A percentile compares a stretch with the other conserved stretches of the same genome.
Conservation (phyloP, 208 protist genomes). For the Phytomonas sp. region DNA sequence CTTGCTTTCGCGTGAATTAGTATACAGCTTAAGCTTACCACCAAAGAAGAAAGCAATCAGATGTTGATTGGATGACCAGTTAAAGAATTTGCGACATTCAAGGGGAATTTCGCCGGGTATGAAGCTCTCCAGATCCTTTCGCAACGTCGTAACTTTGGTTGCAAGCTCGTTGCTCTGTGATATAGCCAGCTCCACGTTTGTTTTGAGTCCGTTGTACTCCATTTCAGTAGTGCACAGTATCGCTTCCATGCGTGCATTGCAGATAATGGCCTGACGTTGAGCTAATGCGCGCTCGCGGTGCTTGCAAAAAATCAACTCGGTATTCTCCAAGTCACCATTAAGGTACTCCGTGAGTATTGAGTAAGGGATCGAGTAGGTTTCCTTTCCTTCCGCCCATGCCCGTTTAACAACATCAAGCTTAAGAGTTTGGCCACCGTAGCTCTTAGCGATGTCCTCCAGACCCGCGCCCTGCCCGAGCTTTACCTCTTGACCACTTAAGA, state of each 20-base stretch:
- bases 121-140: constrained; percentile 49
- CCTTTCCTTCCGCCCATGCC: constrained; percentile 84
- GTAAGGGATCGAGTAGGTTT: constrained; percentile 88
- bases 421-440: constrained; percentile 81
- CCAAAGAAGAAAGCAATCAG: constrained; percentile 88
- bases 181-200: constrained; percentile 77
- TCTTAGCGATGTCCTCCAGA: constrained; percentile 85
- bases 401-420: constrained; percentile 89
- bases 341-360: constrained; percentile 78
- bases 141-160: constrained; percentile 51
- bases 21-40: constrained; percentile 82
- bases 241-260: constrained; percentile 82
- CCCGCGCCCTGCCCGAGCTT: constrained; percentile 75
- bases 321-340: constrained; percentile 87
- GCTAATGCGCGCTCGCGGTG: constrained; percentile 76
- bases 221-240: constrained; percentile 90
- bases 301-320: constrained; percentile 88
- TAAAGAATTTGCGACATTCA: constrained; percentile 88
- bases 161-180: constrained; percentile 74
- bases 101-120: constrained; percentile 76
- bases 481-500: constrained; percentile 83
- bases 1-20: constrained; percentile 78
- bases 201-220: constrained; percentile 91
- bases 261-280: constrained; percentile 78
- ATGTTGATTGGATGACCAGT: constrained; percentile 89